Evolutionary conservation across 352 stramenopile species (phyloP), one percentile per base, ranked within the genome.

Genomic region (Phytophthora multivora): DNA sequence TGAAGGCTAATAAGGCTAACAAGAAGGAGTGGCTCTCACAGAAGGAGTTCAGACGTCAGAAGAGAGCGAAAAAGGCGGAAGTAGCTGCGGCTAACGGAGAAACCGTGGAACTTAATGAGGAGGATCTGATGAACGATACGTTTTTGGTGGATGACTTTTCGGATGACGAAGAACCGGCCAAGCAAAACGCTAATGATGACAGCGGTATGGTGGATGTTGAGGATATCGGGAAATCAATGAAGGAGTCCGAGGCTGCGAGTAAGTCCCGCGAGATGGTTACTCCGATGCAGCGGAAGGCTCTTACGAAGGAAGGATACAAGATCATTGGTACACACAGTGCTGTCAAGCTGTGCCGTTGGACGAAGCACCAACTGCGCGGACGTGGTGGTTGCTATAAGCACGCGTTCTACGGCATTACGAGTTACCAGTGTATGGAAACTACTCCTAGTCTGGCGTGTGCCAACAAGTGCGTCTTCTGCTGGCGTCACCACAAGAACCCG

Each of bases 381-480:
- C 85, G 96, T 40, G 97, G 97, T 38, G 97, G 96, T 15, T 99
- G 97, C 75, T 99, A 99, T 85, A 99, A 99, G 74, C 97, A 99
- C 69, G 98, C 95, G 15, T 99, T 99, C 73, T 99, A 99, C 70
- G 97, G 97, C n/a, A 99, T 99, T 63, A 99, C 95, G 30, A 98
- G 84, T 49, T 99, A 99, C 69, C 96, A 99, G 79, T 99, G 97
- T 71, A 99, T 99, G 97, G 97, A 99, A 80, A 97, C 95, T 13
- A 99, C 97, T 16, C 96, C 97, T 8, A 98, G 86, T 66, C 66
- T 99, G 7, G 97, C 97, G 13, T 99, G 97, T 75, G 97, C 97
- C 19, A 99, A 99, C 79, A 99, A 99, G 78, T 99, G 97, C 54
- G 88, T 97, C 7, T 99, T 99, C 75, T 99, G 97, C 78, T 99